These are phyloP conservation scores for Bipolaris gigantea DNA, from an alignment of 2,329 filamentous ascomycete genomes.

Conservation along the genomic window DNA sequence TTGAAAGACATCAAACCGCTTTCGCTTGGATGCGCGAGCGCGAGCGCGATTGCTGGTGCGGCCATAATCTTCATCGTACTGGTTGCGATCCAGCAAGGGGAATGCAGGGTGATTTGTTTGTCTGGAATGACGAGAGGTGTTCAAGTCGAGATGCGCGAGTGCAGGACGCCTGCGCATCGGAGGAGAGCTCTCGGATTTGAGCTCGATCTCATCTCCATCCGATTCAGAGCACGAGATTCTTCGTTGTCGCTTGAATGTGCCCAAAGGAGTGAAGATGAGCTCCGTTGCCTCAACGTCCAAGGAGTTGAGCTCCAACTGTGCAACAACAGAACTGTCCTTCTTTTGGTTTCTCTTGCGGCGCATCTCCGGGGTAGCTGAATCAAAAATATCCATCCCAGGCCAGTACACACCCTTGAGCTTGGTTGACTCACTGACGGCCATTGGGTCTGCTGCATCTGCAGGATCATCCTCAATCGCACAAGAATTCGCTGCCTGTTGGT, in stretches of 20 bases:
- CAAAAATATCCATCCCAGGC: conserved; percentile 80
- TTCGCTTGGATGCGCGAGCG: conserved; percentile 38
- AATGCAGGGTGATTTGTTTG: conserved; percentile 29
- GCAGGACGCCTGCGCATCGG: conserved; percentile 29
- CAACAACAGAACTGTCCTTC: conserved; percentile 71
- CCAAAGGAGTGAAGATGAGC: conserved; percentile 59
- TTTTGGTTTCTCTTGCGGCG: conserved; percentile 76
- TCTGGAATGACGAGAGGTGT: conserved; percentile 36
- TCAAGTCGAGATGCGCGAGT: conserved; percentile 38
- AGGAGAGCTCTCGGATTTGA: conserved; percentile 42
- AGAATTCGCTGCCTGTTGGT: conserved; percentile 29
- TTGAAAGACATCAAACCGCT: conserved; percentile 48
- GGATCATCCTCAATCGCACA: conserved; percentile 40
- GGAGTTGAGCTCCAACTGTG: conserved; percentile 67
- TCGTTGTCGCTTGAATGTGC: conserved; percentile 48
- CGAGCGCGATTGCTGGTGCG: conserved; percentile 35
- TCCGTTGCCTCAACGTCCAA: conserved; percentile 65
- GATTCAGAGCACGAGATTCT: conserved; percentile 51
- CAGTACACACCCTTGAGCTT: conserved; percentile 73
- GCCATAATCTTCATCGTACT: conserved; percentile 35
- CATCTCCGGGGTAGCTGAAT: conserved; percentile 73
- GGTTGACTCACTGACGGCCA: conserved; percentile 43
- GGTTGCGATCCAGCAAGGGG: conserved; percentile 22
- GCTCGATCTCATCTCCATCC: conserved; percentile 44
- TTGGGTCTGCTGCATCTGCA: conserved; percentile 26